Base-by-base conservation (phyloP, 139 green algal species). In the Haematococcus lacustris region DNA sequence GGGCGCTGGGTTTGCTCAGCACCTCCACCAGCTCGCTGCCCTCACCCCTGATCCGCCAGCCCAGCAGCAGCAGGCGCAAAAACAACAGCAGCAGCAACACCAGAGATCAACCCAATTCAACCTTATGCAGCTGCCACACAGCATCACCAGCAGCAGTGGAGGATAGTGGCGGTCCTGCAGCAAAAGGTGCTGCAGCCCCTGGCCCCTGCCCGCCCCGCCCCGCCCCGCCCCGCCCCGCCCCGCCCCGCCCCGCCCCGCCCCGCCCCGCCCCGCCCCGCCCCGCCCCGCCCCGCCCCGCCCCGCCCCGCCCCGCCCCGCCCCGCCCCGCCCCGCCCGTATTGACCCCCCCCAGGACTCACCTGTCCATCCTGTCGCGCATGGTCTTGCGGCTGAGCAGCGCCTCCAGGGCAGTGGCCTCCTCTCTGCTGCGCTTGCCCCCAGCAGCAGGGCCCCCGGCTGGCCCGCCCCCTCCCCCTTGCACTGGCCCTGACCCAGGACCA, bases 1-100 rank as follows among this genome's bases (percentile, higher is more conserved):
- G 80, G 0, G 88, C 89, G 32, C 85, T 93, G 33, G 83, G 86
- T 51, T 88, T 88, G 39, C 87, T 71, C 32, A 96, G 82, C 51
- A 96, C 85, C 51, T 89, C 82, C 32, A 91, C 70, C 64, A 96
- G 71, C 80, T 91, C 85, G 63, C 88, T 51, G 21, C 2, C 39
- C 3, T 33, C 51, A 34, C 71, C 71, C 47, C 69, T 74, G 41
- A 33, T 28, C 3, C 68, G 41, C 47, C 23, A 28, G 21, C 30
- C 33, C 28, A 34, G 4, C 61, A 40, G 41, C n/a, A n/a, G n/a
- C n/a, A n/a, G 41, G 7, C 38, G 25, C 68, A 65, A 28, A 5
- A 28, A 7, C 30, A 57, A 23, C 7, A 38, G 13, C 21, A 7
- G 28, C 28, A 41, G 9, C 26, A 59, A 7, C 30, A 7, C 38